A percentile compares a stretch with the other conserved stretches of the same genome.
Conservation (phyloP, 1,139 yeast genomes). For the Geotrichum carabidarum region DNA sequence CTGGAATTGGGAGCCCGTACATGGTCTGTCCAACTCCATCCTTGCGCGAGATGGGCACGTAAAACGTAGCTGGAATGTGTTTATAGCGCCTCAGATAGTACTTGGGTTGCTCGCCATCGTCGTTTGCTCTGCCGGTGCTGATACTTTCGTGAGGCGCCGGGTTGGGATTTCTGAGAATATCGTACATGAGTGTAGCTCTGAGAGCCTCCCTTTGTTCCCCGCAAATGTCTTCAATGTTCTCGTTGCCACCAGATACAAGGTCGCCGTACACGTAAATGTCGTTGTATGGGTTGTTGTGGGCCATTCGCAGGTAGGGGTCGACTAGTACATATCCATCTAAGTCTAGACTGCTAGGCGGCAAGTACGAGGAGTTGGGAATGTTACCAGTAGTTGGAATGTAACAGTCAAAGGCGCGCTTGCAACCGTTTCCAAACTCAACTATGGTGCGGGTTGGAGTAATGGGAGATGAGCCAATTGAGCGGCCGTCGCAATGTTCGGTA, state of each 20-base stretch:
- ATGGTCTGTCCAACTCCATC: conserved; percentile 19
- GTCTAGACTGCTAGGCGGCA: conserved; percentile 14
- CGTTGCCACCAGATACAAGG: conserved; percentile 14
- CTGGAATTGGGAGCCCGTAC: conserved; percentile 16
- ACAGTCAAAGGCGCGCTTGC: conserved; percentile 14
- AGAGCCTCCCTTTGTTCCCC: conserved; percentile 14
- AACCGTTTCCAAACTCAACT: conserved; percentile 17
- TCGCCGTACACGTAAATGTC: conserved; percentile 20
- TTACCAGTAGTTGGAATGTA: conserved; percentile 20
- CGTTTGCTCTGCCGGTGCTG: background rate
- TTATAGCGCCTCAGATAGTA: conserved; percentile 13
- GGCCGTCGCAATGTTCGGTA: background rate
- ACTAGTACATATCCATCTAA: conserved; percentile 15
- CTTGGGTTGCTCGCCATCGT: background rate
- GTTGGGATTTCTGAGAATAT: conserved; percentile 1
- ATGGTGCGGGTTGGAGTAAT: conserved; percentile 5
- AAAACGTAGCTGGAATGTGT: conserved; percentile 8
- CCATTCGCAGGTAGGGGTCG: conserved; percentile 18
- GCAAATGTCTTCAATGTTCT: conserved; percentile 15
- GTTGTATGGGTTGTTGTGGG: conserved; percentile 9
- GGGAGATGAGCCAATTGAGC: background rate
- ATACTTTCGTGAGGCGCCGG: background rate
- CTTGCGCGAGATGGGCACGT: conserved; percentile 18
- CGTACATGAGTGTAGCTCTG: conserved; percentile 15
- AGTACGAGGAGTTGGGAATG: conserved; percentile 16